phyloP scores from a whole-genome alignment of 495 filamentous ascomycete species.

The Aspergillus heteromorphus region DNA sequence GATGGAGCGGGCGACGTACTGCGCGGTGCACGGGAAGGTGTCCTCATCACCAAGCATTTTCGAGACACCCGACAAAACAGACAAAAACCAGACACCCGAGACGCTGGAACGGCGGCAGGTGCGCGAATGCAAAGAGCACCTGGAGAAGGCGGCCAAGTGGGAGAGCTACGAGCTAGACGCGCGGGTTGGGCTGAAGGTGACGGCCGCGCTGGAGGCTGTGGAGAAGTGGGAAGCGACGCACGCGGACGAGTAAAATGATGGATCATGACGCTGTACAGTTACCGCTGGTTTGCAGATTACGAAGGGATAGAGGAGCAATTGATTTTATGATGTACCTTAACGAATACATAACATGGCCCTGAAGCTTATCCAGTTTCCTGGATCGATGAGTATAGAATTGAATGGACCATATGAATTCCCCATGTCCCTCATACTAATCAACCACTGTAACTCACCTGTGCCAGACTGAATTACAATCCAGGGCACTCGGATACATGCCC shows the following conservation, averaged over 20 bases:
- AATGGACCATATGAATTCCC: too few relatives aligned
- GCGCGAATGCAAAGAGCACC: slow-evolving; percentile 61
- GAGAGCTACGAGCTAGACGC: slow-evolving; percentile 84
- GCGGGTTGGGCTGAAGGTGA: slow-evolving; percentile 77
- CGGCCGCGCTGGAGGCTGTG: slow-evolving; percentile 74
- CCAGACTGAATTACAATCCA: too few relatives aligned
- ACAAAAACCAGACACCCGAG: slow-evolving; percentile 16
- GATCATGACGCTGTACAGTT: slow-evolving; percentile 15
- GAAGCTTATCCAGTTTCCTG: too few relatives aligned
- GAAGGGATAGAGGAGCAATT: background rate
- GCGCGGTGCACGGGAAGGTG: slow-evolving; percentile 23
- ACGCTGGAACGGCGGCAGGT: slow-evolving; percentile 49
- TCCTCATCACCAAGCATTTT: too few relatives aligned
- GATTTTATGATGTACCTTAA: too few relatives aligned
- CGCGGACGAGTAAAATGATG: slow-evolving; percentile 12
- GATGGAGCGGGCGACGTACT: slow-evolving; percentile 52
- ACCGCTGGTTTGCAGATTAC: background rate
- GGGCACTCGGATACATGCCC: too few relatives aligned
- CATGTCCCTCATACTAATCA: too few relatives aligned
- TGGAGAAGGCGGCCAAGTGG: slow-evolving; percentile 78
- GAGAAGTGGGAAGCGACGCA: slow-evolving; percentile 53
- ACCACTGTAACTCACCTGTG: too few relatives aligned
- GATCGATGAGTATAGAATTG: too few relatives aligned
- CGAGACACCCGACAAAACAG: too few relatives aligned
- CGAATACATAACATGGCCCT: too few relatives aligned